Conservation (phyloP, 768 basidiomycete genomes). For the Naematelia encephala region DNA sequence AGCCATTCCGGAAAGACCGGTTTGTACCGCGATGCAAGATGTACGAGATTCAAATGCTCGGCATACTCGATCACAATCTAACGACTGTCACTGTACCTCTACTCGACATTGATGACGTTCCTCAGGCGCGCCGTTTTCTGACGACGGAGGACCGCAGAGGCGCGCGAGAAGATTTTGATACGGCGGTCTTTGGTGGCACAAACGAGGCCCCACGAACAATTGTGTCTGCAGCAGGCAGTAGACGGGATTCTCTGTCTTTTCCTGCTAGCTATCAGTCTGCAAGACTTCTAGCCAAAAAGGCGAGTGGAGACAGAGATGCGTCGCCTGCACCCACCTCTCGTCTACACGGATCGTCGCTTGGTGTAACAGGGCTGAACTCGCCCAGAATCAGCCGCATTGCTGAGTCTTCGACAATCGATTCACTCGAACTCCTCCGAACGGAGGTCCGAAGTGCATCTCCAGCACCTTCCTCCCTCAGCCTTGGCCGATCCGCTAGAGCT, state of each 20-base stretch:
- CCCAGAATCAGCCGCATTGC: background rate
- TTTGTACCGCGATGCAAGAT: conserved; percentile 94
- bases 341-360: conserved; percentile 4
- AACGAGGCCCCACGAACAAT: conserved; percentile 8
- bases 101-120: conserved; percentile 34
- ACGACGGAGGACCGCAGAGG: conserved; percentile 26
- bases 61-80: conserved; percentile 84
- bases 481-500: background rate
- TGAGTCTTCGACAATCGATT: conserved; percentile 2
- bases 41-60: conserved; percentile 95
- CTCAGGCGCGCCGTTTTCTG: conserved; percentile 13
- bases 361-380: background rate
- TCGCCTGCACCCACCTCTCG: background rate
- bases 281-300: conserved; percentile 28
- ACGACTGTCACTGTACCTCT: conserved; percentile 80
- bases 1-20: conserved; percentile 57
- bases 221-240: conserved; percentile 15
- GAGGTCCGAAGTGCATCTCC: conserved; percentile 23
- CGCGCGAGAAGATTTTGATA: conserved; percentile 37
- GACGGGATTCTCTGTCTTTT: conserved; percentile 9
- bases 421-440: conserved; percentile 19
- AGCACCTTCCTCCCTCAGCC: conserved; percentile 20
- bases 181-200: conserved; percentile 27
- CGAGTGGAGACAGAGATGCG: conserved; percentile 10
- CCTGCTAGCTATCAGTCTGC: conserved; percentile 39